Base-by-base conservation (phyloP, 164 flowering plant species). In the Paratinospora sagittata region DNA sequence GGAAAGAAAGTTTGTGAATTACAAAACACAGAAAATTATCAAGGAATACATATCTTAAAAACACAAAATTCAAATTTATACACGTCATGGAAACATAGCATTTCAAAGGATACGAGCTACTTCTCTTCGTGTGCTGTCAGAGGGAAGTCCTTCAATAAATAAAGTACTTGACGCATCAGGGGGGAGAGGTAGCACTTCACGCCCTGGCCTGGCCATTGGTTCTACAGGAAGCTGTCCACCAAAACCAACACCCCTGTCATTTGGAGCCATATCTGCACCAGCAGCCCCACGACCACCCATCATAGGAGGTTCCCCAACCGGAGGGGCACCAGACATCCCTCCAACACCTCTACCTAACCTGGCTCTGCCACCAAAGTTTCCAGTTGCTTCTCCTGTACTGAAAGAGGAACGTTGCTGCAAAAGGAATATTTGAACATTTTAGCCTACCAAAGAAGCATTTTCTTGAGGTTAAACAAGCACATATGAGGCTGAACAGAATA, bases 91-190 rank as follows among this genome's bases (percentile, higher is more conserved):
- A 11, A 57, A 12, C 58, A 26, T 27, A 39, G 12, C 37, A 65
- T 26, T 37, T 47, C 24, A 72, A 78, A 85, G 92, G 96, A 90
- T 90, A 88, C 92, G 93, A 78, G 91, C 87, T 69, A 90, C 91
- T 82, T 90, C 91, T 36, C 96, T 83, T 73, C 66, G 74, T 24
- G 87, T 79, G 78, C 83, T 69, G 77, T 90, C 82, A 30, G 86
- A 66, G 65, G 93, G 89, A 72, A 88, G 87, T 24, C 96, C 93
- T 70, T 90, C 96, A 72, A 90, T 82, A 79, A 84, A 90, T 6
- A 90, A 69, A 63, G 96, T 90, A 66, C 64, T 85, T 39, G 91
- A 82, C 74, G 96, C 92, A 85, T 91, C 92, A 8, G 86, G 88
- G 57, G 97, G 97, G 34, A 89, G 87, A 73, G 84, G 85, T 19